Conservation (phyloP, 2,329 filamentous ascomycete species). For the Fusarium sublunatum region DNA sequence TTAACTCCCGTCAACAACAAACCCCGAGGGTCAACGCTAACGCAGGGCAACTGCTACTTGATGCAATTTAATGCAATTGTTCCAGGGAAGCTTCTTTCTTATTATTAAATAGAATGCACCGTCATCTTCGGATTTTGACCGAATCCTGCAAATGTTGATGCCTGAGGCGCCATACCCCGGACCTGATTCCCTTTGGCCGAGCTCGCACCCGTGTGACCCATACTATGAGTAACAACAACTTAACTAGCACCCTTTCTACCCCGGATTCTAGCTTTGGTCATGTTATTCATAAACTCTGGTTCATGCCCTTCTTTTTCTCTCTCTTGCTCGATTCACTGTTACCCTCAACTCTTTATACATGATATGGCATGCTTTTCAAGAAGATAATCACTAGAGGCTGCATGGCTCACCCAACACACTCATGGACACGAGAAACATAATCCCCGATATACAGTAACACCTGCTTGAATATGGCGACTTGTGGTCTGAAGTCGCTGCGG, state of each 20-base stretch:
- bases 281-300: constrained; percentile 22
- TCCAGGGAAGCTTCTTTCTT: background rate
- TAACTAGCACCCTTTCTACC: constrained; percentile 16
- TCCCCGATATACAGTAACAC: constrained; percentile 23
- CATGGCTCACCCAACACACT: constrained; percentile 15
- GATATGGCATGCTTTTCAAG: constrained; percentile 8
- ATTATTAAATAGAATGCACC: constrained; percentile 10
- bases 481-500: constrained; percentile 38
- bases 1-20: constrained; percentile 9
- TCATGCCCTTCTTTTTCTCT: constrained; percentile 1
- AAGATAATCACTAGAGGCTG: background rate
- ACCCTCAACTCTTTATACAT: constrained; percentile 2
- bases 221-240: constrained; percentile 37
- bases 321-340: background rate
- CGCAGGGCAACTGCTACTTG: constrained; percentile 17
- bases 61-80: constrained; percentile 7
- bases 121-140: constrained; percentile 31
- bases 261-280: constrained; percentile 27
- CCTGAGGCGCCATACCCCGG: constrained; percentile 22
- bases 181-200: constrained; percentile 33
- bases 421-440: constrained; percentile 18
- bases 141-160: constrained; percentile 20
- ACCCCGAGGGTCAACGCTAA: constrained; percentile 1
- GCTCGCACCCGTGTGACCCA: constrained; percentile 18
- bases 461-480: constrained; percentile 32